Conservation (phyloP, 2,329 filamentous ascomycete genomes). For the Diaporthe nobilis region DNA sequence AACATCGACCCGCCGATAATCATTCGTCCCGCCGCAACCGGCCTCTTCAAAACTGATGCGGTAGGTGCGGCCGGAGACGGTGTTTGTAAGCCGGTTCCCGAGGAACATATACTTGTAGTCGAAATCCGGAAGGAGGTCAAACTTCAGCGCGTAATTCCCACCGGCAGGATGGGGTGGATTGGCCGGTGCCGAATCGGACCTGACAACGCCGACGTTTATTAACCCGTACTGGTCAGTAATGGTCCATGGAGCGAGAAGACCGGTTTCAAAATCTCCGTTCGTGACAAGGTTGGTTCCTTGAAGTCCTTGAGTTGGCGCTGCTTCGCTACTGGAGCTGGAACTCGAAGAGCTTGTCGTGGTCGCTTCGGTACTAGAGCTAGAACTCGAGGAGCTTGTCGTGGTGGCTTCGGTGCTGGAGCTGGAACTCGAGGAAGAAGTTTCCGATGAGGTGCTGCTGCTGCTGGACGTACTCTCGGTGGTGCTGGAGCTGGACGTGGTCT, state of each 20-base stretch:
- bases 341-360: background rate
- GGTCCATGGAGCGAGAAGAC: background rate
- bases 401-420: no score
- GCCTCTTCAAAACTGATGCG: background rate
- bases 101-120: fast-evolving
- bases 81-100: background rate
- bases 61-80: background rate
- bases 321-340: background rate
- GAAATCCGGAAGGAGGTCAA: background rate
- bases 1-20: background rate
- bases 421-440: no score
- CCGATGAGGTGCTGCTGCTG: no score
- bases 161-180: background rate
- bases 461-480: background rate
- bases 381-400: background rate
- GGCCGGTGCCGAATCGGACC: background rate
- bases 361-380: background rate
- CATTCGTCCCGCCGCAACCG: background rate
- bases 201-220: background rate
- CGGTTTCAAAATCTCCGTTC: background rate
- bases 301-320: background rate
- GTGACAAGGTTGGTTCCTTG: background rate
- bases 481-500: background rate
- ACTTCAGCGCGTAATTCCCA: background rate
- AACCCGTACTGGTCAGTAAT: fast-evolving